Percentiles rank a stretch among this genome's conserved stretches.
Evolutionary conservation across 73 alveolate species (phyloP).

Genomic region (Tetrahymena thermophila): DNA sequence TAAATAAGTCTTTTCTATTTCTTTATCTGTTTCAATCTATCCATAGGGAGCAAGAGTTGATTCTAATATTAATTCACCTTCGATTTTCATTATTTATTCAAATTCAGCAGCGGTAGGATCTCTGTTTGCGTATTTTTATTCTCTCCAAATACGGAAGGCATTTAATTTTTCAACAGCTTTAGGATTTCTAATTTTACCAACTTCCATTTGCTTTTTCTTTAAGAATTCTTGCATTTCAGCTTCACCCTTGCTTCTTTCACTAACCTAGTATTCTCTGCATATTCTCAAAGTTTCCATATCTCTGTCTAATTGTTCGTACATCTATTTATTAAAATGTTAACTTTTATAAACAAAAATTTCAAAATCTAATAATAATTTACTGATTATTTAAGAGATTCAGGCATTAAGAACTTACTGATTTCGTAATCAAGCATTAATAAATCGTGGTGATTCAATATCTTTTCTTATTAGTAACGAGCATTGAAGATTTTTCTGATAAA

Average conservation of each 20-base stretch:
- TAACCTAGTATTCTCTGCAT: background rate
- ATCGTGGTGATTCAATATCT: background rate
- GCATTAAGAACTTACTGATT: background rate
- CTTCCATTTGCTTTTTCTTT: background rate
- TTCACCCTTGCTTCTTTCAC: background rate
- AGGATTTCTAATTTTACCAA: background rate
- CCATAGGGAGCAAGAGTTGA: background rate
- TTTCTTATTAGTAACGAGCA: background rate
- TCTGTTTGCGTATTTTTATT: background rate
- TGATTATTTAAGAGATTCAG: background rate
- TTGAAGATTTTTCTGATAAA: background rate
- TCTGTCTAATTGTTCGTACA: background rate
- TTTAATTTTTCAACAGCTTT: background rate
- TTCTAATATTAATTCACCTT: background rate
- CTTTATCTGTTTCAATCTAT: background rate
- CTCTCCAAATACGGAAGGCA: conserved; percentile 1
- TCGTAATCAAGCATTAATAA: background rate
- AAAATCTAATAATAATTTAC: background rate
- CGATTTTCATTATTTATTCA: background rate
- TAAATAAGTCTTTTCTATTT: background rate
- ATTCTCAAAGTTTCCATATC: background rate
- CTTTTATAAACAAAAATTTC: background rate
- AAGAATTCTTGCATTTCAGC: background rate
- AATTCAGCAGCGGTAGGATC: background rate
- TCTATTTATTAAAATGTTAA: background rate